A percentile compares a stretch with the other conserved stretches of the same genome.
Evolutionary conservation across 176 grass and related monocot genomes (phyloP).

Genomic region (Avena atlantica): DNA sequence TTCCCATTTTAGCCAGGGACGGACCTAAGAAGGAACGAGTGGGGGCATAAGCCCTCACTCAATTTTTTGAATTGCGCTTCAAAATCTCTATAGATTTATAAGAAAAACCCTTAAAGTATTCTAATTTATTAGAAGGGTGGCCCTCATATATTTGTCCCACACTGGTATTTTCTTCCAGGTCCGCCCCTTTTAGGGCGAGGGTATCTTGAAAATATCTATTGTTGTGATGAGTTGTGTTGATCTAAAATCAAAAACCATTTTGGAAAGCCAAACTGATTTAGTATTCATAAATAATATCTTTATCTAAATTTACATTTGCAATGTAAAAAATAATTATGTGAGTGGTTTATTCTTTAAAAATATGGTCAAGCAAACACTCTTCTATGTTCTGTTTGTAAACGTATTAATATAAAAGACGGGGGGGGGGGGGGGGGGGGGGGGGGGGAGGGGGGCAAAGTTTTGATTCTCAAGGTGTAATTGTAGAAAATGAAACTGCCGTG

Average conservation of each 20-base stretch:
- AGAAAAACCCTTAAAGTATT: too few species aligned
- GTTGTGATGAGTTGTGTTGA: not conserved
- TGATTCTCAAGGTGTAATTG: not conserved
- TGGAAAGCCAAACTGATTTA: not conserved
- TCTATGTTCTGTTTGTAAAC: not conserved
- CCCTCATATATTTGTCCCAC: too few species aligned
- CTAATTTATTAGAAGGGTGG: too few species aligned
- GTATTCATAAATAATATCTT: too few species aligned
- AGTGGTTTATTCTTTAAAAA: not conserved
- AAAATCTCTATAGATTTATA: too few species aligned
- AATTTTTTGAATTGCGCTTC: too few species aligned
- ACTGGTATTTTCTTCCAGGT: too few species aligned
- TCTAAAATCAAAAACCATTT: not conserved
- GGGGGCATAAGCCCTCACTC: too few species aligned
- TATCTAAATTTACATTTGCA: not conserved
- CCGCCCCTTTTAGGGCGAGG: not conserved
- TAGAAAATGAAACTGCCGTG: not conserved
- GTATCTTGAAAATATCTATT: not conserved
- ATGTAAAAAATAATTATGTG: not conserved
- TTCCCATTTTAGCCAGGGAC: too few species aligned
- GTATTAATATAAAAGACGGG: too few species aligned
- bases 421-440: too few species aligned
- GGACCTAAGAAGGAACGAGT: too few species aligned
- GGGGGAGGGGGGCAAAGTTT: not conserved
- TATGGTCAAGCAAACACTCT: not conserved